Evolutionary conservation across 352 stramenopile species (phyloP).

Genomic region (Phytophthora niederhauseri): DNA sequence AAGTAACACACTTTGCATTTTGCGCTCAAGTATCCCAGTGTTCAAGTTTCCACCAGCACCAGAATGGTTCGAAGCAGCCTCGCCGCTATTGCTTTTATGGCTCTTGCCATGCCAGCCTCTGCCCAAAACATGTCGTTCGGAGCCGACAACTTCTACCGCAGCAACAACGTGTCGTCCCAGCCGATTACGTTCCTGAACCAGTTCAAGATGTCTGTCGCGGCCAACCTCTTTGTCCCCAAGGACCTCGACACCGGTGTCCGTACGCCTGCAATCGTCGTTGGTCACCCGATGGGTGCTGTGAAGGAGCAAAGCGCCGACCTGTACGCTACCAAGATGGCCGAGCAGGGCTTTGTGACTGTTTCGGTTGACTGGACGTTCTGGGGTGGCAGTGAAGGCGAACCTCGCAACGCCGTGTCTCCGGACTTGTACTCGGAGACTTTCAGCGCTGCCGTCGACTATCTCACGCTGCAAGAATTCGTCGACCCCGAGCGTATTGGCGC

Average conservation of each 20-base stretch:
- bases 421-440: constrained; percentile 30
- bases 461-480: constrained; percentile 10
- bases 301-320: constrained; percentile 33
- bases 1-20: constrained; percentile 11
- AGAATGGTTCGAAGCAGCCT: constrained; percentile 4
- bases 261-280: constrained; percentile 1
- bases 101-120: neutral
- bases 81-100: neutral
- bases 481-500: constrained; percentile 16
- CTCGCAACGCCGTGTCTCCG: constrained; percentile 9
- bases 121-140: constrained; percentile 17
- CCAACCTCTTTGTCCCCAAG: constrained; percentile 14
- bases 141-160: constrained; percentile 23
- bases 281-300: constrained; percentile 28
- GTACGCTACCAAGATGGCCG: constrained; percentile 28
- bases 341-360: constrained; percentile 22
- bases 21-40: neutral
- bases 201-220: constrained; percentile 2
- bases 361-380: constrained; percentile 23
- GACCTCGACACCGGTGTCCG: neutral
- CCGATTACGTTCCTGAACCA: constrained; percentile 19
- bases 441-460: constrained; percentile 25
- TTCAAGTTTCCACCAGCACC: neutral
- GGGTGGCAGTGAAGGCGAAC: constrained; percentile 21
- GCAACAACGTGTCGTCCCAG: constrained; percentile 8